phyloP scores from a whole-genome alignment of 495 filamentous ascomycete species.

The Penicillium turbatum region DNA sequence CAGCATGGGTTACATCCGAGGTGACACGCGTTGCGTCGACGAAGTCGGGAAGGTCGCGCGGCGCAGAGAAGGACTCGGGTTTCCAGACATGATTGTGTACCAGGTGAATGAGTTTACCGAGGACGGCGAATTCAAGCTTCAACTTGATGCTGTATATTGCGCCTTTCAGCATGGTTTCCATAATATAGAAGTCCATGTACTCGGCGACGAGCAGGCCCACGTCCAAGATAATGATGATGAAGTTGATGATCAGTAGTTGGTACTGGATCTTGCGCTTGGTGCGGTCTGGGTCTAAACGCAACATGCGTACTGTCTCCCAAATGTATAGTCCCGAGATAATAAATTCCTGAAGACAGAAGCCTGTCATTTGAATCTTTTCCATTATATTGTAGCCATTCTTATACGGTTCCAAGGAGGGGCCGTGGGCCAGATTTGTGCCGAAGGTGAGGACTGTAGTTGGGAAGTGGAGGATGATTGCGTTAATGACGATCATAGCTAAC shows the following conservation, averaged over 20 bases:
- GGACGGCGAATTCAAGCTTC: conserved; percentile 61
- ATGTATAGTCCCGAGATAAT: conserved; percentile 60
- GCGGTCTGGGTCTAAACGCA: conserved; percentile 41
- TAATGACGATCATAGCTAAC: conserved; percentile 54
- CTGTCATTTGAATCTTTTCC: conserved; percentile 62
- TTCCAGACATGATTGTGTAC: conserved; percentile 42
- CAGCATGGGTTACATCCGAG: conserved; percentile 41
- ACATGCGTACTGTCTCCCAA: conserved; percentile 48
- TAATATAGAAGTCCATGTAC: conserved; percentile 52
- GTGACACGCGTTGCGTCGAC: conserved; percentile 44
- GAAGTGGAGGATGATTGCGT: conserved; percentile 52
- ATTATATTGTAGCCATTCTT: conserved; percentile 49
- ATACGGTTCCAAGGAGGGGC: conserved; percentile 17
- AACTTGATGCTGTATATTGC: conserved; percentile 62
- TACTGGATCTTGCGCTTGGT: conserved; percentile 51
- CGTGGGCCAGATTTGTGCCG: conserved; percentile 45
- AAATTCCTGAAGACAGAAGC: conserved; percentile 59
- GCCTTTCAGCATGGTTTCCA: conserved; percentile 58
- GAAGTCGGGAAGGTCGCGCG: conserved; percentile 38
- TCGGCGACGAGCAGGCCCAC: conserved; percentile 53
- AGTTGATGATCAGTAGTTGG: conserved; percentile 56
- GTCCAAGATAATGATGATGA: conserved; percentile 54
- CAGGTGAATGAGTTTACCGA: conserved; percentile 46
- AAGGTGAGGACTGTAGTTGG: conserved; percentile 55
- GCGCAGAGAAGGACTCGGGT: conserved; percentile 30